These are phyloP conservation scores for Xanthoceras sorbifolium DNA, from an alignment of 345 rosid species.

Conservation along the genomic window DNA sequence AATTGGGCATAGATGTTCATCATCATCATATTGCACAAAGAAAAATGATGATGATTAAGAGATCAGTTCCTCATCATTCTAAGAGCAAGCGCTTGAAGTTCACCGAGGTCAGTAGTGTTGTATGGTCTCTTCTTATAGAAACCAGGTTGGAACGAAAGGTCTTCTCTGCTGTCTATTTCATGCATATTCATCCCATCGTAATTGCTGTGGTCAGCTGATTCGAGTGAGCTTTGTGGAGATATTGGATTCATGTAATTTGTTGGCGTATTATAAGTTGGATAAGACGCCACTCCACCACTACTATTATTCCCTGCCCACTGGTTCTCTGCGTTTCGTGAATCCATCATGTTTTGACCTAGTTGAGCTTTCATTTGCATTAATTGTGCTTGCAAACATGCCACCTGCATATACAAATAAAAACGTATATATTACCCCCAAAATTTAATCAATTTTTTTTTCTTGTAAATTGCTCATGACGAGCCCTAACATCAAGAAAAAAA, in stretches of 20 bases:
- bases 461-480: neutral
- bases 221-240: conserved; percentile 79
- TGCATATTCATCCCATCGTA: conserved; percentile 32
- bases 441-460: neutral
- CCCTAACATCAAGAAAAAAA: neutral
- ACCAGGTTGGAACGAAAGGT: conserved; percentile 32
- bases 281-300: conserved; percentile 26
- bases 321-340: conserved; percentile 29
- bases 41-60: neutral
- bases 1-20: conserved; percentile 15
- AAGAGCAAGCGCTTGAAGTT: conserved; percentile 85
- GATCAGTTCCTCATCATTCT: conserved; percentile 79
- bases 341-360: conserved; percentile 50
- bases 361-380: conserved; percentile 85
- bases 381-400: conserved; percentile 84
- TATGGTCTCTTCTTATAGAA: conserved; percentile 47
- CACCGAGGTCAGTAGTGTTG: conserved; percentile 54
- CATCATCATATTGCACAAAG: conserved; percentile 9
- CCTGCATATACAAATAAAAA: conserved; percentile 37
- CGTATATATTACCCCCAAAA: neutral
- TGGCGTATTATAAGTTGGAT: conserved; percentile 28
- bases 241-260: conserved; percentile 43
- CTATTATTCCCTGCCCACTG: conserved; percentile 41
- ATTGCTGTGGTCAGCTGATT: conserved; percentile 45
- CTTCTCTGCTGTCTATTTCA: conserved; percentile 48